Base-by-base conservation (phyloP, 2,329 filamentous ascomycete species). In the Penicillium sp. region DNA sequence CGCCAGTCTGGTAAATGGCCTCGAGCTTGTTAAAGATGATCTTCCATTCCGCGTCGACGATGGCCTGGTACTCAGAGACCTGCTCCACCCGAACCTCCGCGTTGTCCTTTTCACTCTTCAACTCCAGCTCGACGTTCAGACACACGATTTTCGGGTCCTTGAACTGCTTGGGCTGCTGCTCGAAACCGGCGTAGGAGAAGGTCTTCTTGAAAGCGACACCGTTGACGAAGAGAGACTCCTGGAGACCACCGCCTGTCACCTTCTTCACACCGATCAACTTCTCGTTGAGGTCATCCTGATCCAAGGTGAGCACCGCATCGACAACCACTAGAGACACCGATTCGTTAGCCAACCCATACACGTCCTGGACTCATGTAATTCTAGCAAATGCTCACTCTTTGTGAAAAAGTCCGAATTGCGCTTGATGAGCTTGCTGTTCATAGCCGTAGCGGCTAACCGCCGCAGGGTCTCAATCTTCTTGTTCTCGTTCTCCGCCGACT, bases 11-110 rank as follows among this genome's bases (percentile, higher is more conserved):
- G 80, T 92, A 82, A 46, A 95, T 77, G 42, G 92, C 89, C 77
- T 98, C 93, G 70, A 98, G 88, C 81, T 98, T 98, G 79, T 96
- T 92, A 83, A 87, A 97, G 72, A 98, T 98, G 69, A 98, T 98
- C 74, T 96, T 90, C 93, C 93, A 98, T 75, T 98, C 93, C 27
- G 93, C 93, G 67, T 98, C 93, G 68, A 98, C 93, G 62, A 98
- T 96, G 56, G 93, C 93, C 76, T 98, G 93, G 78, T 98, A 98
- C 75, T 98, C 93, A 18, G 92, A 95, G 45, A 98, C 93, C 73
- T 97, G 91, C 75, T 97, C 93, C 50, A 98, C 91, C 52, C 93
- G 86, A 56, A 98, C 90, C 77, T 98, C 93, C 52, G 93, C 93
- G 66, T 98, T 98, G 77, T 98, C 93, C 80, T 96, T 98, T 74